phyloP scores from a whole-genome alignment of 139 green algal species.

The Yamagishiella unicocca region DNA sequence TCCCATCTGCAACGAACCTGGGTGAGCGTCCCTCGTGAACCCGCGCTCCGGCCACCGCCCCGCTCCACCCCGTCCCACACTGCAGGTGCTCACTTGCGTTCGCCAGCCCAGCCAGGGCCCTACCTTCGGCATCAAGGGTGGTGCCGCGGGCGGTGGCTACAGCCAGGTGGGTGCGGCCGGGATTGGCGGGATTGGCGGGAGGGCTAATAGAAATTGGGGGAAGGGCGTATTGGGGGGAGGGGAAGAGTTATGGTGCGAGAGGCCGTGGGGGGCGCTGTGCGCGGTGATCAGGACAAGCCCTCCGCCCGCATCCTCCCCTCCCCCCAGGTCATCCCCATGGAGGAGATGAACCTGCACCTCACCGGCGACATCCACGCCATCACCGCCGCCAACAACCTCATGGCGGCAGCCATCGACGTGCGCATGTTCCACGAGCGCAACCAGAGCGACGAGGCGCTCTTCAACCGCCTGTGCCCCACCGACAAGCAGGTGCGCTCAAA shows the following conservation, averaged over 20 bases:
- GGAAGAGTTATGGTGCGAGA: no score
- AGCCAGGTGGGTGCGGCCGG: slow-evolving; percentile 89
- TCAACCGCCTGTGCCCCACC: slow-evolving; percentile 87
- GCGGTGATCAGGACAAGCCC: no score
- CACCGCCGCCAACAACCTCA: slow-evolving; percentile 97
- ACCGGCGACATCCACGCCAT: slow-evolving; percentile 99
- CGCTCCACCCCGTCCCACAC: not conserved
- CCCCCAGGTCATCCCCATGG: slow-evolving; percentile 88
- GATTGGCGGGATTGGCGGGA: no score
- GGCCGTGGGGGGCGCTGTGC: no score
- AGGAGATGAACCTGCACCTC: slow-evolving; percentile 93
- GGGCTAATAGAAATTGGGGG: no score
- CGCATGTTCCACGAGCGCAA: slow-evolving; percentile 97
- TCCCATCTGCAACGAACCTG: no score
- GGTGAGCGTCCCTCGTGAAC: no score
- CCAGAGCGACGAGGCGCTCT: slow-evolving; percentile 89
- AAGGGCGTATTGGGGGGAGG: no score
- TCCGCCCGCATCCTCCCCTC: not conserved
- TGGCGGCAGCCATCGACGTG: slow-evolving; percentile 90
- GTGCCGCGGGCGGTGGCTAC: slow-evolving; percentile 97
- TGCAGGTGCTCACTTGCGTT: slow-evolving; percentile 91
- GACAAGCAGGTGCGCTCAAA: slow-evolving; percentile 53
- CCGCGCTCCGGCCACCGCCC: not conserved
- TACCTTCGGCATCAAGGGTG: slow-evolving; percentile 99
- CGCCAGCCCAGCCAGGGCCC: slow-evolving; percentile 96